phyloP scores from a whole-genome alignment of 257 asterid genomes.

The Solanum dulcamara region DNA sequence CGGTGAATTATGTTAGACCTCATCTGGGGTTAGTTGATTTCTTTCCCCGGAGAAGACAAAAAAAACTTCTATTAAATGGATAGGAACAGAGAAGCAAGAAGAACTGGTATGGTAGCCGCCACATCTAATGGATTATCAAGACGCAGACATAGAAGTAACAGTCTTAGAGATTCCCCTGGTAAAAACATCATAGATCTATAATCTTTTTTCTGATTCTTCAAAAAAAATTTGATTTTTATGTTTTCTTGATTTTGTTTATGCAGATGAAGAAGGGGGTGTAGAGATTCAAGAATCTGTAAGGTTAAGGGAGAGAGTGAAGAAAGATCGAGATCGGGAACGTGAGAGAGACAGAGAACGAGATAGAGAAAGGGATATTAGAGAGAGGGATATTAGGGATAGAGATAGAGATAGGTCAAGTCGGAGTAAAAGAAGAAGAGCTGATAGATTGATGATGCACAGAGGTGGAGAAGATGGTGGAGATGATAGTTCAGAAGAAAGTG shows the following conservation, averaged over 20 bases:
- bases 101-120: constrained; percentile 57
- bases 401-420: constrained; percentile 64
- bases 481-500: constrained; percentile 82
- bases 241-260: constrained; percentile 1
- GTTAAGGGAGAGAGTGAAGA: constrained; percentile 85
- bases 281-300: constrained; percentile 78
- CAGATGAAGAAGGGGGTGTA: constrained; percentile 83
- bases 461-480: constrained; percentile 29
- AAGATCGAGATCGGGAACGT: constrained; percentile 77
- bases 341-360: constrained; percentile 41
- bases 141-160: constrained; percentile 60
- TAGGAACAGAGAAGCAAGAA: constrained; percentile 76
- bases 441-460: constrained; percentile 36
- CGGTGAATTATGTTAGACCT: constrained; percentile 22
- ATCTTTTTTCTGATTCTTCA: not conserved
- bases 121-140: constrained; percentile 58
- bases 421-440: constrained; percentile 58
- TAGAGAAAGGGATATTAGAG: constrained; percentile 35
- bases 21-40: constrained; percentile 19
- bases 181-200: constrained; percentile 42
- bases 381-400: constrained; percentile 7
- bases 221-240: not conserved
- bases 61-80: constrained; percentile 37
- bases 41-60: constrained; percentile 18
- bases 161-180: constrained; percentile 92